Evolutionary conservation across 2,329 filamentous ascomycete genomes (phyloP).

Genomic region (Pyricularia pennisetigena): DNA sequence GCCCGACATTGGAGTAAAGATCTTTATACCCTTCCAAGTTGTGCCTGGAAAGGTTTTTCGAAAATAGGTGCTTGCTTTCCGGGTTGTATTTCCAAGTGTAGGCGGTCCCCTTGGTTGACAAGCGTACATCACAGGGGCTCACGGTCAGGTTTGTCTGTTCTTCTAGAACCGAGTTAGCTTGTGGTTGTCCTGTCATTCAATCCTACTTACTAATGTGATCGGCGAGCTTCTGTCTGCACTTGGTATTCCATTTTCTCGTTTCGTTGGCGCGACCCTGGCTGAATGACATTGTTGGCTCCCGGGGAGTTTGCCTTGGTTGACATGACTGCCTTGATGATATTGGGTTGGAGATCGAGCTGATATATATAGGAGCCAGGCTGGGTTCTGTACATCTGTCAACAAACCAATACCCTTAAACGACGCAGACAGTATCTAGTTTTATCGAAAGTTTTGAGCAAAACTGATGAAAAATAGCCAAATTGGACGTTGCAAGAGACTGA

Average conservation of each 20-base stretch:
- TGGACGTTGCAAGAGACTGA: neutral
- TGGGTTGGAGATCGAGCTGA: neutral
- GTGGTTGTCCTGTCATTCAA: too few relatives aligned
- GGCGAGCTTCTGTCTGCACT: too few relatives aligned
- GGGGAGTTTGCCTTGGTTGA: neutral
- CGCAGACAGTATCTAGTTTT: neutral
- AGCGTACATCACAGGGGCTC: too few relatives aligned
- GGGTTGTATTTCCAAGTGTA: neutral
- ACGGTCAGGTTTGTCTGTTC: too few relatives aligned
- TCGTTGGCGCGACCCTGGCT: neutral
- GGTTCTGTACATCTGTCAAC: neutral
- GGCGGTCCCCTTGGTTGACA: too few relatives aligned
- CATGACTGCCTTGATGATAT: neutral
- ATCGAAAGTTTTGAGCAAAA: neutral
- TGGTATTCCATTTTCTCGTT: neutral
- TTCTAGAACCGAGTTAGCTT: too few relatives aligned
- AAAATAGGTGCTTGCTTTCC: neutral
- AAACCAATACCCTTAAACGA: neutral
- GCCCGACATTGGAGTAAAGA: neutral
- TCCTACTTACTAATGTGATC: too few relatives aligned
- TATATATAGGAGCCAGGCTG: neutral
- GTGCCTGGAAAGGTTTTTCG: neutral
- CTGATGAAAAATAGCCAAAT: neutral
- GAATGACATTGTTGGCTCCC: neutral
- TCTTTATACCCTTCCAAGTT: neutral